These are phyloP conservation scores for Protomyces arabidopsidicola DNA, from an alignment of 1,139 yeast species.

Conservation along the genomic window DNA sequence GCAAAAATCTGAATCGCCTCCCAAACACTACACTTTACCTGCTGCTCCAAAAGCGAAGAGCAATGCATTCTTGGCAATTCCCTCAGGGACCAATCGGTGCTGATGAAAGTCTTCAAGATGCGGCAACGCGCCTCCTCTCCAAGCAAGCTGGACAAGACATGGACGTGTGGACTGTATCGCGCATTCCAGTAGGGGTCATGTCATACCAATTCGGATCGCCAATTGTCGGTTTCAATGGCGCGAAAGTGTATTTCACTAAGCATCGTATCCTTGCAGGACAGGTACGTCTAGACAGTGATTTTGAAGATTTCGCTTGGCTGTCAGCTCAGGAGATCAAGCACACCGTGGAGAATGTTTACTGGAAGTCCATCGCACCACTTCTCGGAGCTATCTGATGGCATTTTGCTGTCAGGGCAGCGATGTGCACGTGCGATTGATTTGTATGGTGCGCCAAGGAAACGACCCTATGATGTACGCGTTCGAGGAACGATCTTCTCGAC, in stretches of 20 bases:
- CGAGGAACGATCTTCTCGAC: too few species aligned
- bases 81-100: slow-evolving; percentile 55
- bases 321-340: slow-evolving; percentile 70
- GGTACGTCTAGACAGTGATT: slow-evolving; percentile 51
- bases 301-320: slow-evolving; percentile 67
- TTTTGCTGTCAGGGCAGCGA: too few species aligned
- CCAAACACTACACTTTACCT: slow-evolving; percentile 77
- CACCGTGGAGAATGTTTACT: slow-evolving; percentile 51
- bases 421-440: too few species aligned
- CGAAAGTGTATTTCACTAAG: slow-evolving; percentile 66
- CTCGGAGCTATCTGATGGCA: background rate
- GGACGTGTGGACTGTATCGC: slow-evolving; percentile 85
- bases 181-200: slow-evolving; percentile 61
- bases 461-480: too few species aligned
- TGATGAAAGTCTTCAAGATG: slow-evolving; percentile 48
- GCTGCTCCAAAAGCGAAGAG: slow-evolving; percentile 48
- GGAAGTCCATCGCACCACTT: slow-evolving; percentile 5
- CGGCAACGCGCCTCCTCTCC: slow-evolving; percentile 34
- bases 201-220: slow-evolving; percentile 1
- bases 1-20: slow-evolving; percentile 65
- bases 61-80: slow-evolving; percentile 55
- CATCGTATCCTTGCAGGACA: slow-evolving; percentile 87
- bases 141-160: slow-evolving; percentile 52
- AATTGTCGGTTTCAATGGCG: slow-evolving; percentile 3
- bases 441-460: too few species aligned